Base-by-base conservation (phyloP, 2,329 filamentous ascomycete genomes). In the Aspergillus brunneoviolaceus region DNA sequence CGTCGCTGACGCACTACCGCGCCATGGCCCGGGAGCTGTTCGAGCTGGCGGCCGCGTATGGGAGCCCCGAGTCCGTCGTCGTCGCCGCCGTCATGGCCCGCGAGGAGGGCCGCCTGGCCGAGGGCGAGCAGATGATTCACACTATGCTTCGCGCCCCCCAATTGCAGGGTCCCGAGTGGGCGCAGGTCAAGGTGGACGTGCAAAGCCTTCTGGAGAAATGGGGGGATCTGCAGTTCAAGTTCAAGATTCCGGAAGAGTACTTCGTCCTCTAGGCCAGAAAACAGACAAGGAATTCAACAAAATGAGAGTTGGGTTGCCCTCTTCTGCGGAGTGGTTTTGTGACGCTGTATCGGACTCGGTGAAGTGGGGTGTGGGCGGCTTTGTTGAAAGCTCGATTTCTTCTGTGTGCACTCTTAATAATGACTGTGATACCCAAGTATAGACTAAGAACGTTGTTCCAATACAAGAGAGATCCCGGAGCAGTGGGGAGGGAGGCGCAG, bases 11-110 rank as follows among this genome's bases (percentile, higher is more conserved):
- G 9, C 64, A 69, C 11, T 76, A 74, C 35, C 69, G 65, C 48
- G 51, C 51, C 3, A 57, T 74, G 14, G 73, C 76, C 1, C 49
- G 65, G 5, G 69, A 76, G 23, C 78, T 76, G 76, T 75, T 76
- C 50, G 55, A 68, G 14, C 52, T 76, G 42, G 70, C 72, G 4
- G 54, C 55, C n/a, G 25, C 49, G 4, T 58, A 65, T 53, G 69
- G 65, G 3, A 61, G 67, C 45, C 29, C 10, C 1, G 58, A 62
- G n/a, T 67, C 73, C 2, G 66, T 65, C 0, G 60, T 76, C 12
- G 67, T 72, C 42, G 19, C 72, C 42, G 70, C 71, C 5, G 55
- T 73, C n/a, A 53, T 78, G 3, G 48, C 64, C 4, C 70, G 72
- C 23, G 66, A 75, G 57, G 62, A 69, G 35, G 70, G 70, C 1